Base-by-base conservation (phyloP, 495 filamentous ascomycete species). In the Xylona heveae region DNA sequence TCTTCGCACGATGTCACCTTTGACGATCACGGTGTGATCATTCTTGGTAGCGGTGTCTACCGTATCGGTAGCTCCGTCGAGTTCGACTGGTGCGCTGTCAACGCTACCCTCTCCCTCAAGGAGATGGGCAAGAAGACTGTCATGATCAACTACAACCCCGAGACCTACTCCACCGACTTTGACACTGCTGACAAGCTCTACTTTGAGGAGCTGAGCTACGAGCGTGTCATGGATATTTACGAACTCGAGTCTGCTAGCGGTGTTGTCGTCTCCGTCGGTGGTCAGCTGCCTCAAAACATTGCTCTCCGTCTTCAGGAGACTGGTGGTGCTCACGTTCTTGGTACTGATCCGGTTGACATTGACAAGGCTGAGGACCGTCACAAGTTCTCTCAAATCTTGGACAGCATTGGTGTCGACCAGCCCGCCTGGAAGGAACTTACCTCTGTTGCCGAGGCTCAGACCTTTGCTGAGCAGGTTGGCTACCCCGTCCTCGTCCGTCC, bases 41-140 rank as follows among this genome's bases (percentile, higher is more conserved):
- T 95, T 32, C 71, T 93, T 19, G 85, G 85, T 27, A 84, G 76
- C 51, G 85, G 85, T 51, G 85, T 93, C 6, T 95, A 95, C 64
- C 70, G 85, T 42, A 97, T 94, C 47, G 85, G 88, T 39, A 85
- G 77, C 58, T 93, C 83, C 15, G 85, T 97, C 35, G 85, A 97
- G 54, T 97, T 97, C 48, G 85, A 97, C 55, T 97, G 85, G 85
- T 95, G 88, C 48, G 85, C 85, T 35, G 85, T 94, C 40, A 92
- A 85, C 47, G 80, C 81, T 38, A 88, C 88, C 10, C 61, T 78
- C 19, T 83, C 84, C 22, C 63, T 94, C 39, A 68, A 70, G 40
- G 58, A 72, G 31, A 84, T 93, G 71, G 85, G 82, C 42, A 80
- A 92, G 65, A 92, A 93, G 67, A 97, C 85, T 13, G 75, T 91